phyloP scores from a whole-genome alignment of 495 filamentous ascomycete species.

The Penicillium steckii region DNA sequence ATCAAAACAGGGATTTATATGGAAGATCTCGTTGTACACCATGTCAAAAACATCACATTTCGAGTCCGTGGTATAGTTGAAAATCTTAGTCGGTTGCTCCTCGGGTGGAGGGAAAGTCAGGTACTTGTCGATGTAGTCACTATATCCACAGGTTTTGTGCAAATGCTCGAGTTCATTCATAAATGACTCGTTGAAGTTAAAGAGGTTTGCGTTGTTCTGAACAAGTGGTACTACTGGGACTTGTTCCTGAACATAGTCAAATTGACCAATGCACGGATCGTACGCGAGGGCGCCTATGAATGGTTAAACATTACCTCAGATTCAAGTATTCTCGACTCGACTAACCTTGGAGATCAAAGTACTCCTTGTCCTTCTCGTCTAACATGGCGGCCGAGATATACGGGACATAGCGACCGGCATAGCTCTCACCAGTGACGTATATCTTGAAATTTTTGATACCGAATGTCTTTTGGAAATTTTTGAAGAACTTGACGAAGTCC shows the following conservation, averaged over 20 bases:
- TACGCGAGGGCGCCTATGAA: constrained; percentile 37
- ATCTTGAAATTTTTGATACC: constrained; percentile 60
- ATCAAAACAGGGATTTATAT: constrained; percentile 61
- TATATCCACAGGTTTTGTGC: constrained; percentile 56
- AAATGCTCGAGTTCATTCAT: constrained; percentile 45
- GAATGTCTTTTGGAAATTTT: constrained; percentile 61
- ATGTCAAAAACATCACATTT: constrained; percentile 54
- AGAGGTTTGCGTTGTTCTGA: constrained; percentile 50
- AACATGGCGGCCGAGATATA: constrained; percentile 55
- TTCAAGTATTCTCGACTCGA: background rate
- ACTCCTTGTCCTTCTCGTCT: constrained; percentile 45
- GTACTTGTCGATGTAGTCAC: constrained; percentile 53
- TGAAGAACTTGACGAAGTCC: constrained; percentile 63
- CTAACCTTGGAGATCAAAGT: constrained; percentile 47
- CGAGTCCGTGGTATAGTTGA: constrained; percentile 29
- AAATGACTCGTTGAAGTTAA: constrained; percentile 57
- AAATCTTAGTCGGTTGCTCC: constrained; percentile 36
- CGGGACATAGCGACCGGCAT: constrained; percentile 55
- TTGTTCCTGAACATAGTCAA: constrained; percentile 38
- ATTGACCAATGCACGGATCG: constrained; percentile 43
- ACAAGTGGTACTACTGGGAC: constrained; percentile 48
- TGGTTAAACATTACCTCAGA: background rate
- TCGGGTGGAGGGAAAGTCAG: constrained; percentile 53
- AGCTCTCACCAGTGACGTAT: constrained; percentile 62
- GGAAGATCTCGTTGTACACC: constrained; percentile 43